Evolutionary conservation across 257 asterid species (phyloP), one percentile per base, ranked within the genome.

Genomic region (Gynochthodes officinalis): DNA sequence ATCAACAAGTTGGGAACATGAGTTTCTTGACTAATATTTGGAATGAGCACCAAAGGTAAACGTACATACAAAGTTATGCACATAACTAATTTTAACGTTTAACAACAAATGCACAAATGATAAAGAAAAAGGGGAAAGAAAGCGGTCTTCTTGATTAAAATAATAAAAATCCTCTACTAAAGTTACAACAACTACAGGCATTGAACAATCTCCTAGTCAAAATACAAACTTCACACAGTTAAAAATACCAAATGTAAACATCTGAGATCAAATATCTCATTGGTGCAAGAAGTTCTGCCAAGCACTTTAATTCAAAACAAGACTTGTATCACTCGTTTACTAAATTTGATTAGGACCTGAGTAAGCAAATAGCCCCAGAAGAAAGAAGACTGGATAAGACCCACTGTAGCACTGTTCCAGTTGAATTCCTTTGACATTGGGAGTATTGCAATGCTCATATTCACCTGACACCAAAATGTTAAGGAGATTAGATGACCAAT

Each of bases 311-410:
- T 68, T 21, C 19, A 23, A 18, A 67, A 21, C 1, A 46, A 32
- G 6, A 57, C 62, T 10, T 63, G 30, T 30, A 32, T 21, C n/a
- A 33, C 70, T 74, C 54, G 58, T 67, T 59, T 40, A 64, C 25
- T n/a, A 71, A 48, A 59, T 65, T 67, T 39, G 81, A 76, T 28
- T 61, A 75, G 62, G 59, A 94, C 99, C 97, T 95, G 99, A 32
- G 99, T 95, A 67, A 95, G 92, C 78, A 95, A 88, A 81, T 95
- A 95, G 76, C 99, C 99, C 99, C 99, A 95, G 92, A 95, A 95
- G 85, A 94, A 95, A 61, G 98, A 95, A 43, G 99, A 95, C 80
- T 95, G 99, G 75, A 92, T 95, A 54, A 95, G 88, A 63, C 99
- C 99, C 81, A 95, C 99, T 21, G 99, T 94, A 44, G 99, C 89